Conservation (phyloP, 495 filamentous ascomycete genomes). For the Aspergillus biplanus region DNA sequence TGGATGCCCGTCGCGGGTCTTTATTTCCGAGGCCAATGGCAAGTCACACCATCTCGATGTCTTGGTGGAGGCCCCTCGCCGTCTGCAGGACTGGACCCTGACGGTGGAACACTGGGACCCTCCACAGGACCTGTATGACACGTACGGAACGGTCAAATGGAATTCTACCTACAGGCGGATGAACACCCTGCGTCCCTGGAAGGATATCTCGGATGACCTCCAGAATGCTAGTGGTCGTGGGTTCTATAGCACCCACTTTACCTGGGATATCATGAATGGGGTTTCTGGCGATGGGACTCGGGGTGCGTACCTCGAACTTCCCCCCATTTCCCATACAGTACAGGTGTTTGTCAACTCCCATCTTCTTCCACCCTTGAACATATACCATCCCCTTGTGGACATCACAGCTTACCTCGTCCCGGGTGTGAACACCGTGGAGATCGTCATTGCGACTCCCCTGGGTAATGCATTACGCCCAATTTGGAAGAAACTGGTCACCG, state of each 20-base stretch:
- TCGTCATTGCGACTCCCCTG: slow-evolving; percentile 3
- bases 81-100: slow-evolving; percentile 12
- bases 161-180: background rate
- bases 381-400: background rate
- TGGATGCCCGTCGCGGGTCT: background rate
- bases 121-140: background rate
- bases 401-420: background rate
- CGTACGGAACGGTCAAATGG: background rate
- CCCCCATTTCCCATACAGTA: background rate
- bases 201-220: background rate
- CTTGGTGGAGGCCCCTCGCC: no score
- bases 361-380: background rate
- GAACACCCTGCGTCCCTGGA: slow-evolving; percentile 6
- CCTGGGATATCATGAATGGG: background rate
- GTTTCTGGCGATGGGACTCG: background rate
- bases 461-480: slow-evolving; percentile 3
- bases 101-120: slow-evolving; percentile 5
- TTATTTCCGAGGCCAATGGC: slow-evolving; percentile 2
- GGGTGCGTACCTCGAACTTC: slow-evolving; percentile 2
- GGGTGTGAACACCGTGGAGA: background rate
- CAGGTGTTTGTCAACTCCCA: background rate
- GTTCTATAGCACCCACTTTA: background rate
- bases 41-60: no score
- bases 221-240: background rate
- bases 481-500: slow-evolving; percentile 5